Evolutionary conservation across 192 early-diverging fungal species (phyloP).

Genomic region (Tieghemiomyces parasiticus): DNA sequence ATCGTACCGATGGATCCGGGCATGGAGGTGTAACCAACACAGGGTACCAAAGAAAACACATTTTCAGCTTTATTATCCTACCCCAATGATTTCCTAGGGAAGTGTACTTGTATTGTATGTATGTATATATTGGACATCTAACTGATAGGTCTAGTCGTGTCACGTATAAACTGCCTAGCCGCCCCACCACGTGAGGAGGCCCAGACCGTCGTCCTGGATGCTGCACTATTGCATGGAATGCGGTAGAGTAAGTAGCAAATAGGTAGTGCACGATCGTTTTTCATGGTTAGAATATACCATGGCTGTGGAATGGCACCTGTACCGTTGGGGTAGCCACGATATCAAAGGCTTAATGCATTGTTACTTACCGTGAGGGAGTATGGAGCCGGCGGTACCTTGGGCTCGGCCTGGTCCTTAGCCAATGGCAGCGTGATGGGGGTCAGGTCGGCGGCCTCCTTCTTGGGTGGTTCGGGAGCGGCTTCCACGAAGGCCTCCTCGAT

Average conservation of each 20-base stretch:
- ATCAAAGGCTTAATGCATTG: constrained; percentile 15
- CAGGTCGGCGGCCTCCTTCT: constrained; percentile 19
- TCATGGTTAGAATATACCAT: background rate
- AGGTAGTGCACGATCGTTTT: background rate
- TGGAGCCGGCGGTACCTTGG: background rate
- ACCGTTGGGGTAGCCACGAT: constrained; percentile 17
- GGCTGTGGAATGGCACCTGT: constrained; percentile 12
- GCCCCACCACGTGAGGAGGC: constrained; percentile 57
- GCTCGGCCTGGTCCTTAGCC: constrained; percentile 5
- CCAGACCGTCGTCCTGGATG: constrained; percentile 52
- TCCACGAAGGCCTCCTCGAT: constrained; percentile 60
- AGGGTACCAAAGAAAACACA: too few relatives aligned
- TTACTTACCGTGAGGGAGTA: constrained; percentile 5
- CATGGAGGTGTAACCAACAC: background rate
- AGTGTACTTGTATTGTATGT: background rate
- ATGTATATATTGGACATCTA: background rate
- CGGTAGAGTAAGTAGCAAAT: background rate
- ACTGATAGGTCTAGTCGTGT: background rate
- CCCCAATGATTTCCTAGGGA: background rate
- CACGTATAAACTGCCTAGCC: constrained; percentile 6
- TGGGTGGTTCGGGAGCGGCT: constrained; percentile 39
- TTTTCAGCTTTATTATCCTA: background rate
- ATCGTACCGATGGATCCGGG: background rate
- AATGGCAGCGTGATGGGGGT: constrained; percentile 8
- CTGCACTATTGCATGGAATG: constrained; percentile 30